Evolutionary conservation across 768 basidiomycete genomes (phyloP).

Genomic region (Tylopilus felleus): DNA sequence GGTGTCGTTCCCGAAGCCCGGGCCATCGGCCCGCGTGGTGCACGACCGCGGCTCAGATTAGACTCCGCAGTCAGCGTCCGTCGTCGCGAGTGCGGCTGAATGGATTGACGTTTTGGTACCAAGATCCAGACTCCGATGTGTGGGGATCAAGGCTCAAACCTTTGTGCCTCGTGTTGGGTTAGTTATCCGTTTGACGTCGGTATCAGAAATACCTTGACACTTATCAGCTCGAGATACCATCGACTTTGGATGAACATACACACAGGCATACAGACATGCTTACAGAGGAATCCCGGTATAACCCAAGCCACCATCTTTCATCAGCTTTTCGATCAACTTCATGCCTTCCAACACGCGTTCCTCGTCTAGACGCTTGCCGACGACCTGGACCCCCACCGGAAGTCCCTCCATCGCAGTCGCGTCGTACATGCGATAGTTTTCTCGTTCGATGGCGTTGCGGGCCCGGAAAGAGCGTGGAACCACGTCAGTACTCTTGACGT

Average conservation of each 20-base stretch:
- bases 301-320: conserved; percentile 20
- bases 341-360: conserved; percentile 48
- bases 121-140: neutral
- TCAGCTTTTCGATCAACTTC: conserved; percentile 35
- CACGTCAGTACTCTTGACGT: conserved; percentile 36
- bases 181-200: no score
- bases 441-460: conserved; percentile 38
- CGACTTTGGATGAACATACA: neutral
- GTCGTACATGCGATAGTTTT: conserved; percentile 41
- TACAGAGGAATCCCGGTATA: conserved; percentile 28
- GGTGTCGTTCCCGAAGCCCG: no score
- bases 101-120: no score
- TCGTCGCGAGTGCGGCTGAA: no score
- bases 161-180: neutral
- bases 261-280: neutral
- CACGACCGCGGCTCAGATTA: neutral
- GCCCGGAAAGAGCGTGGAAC: conserved; percentile 23
- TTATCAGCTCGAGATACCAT: neutral
- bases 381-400: conserved; percentile 43
- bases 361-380: conserved; percentile 43
- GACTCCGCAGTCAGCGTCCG: no score
- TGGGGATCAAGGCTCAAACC: neutral
- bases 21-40: no score
- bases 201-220: no score
- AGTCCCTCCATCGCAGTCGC: conserved; percentile 41